These are phyloP conservation scores for Colletotrichum sp. DNA, from an alignment of 2,329 filamentous ascomycete species.

Conservation along the genomic window DNA sequence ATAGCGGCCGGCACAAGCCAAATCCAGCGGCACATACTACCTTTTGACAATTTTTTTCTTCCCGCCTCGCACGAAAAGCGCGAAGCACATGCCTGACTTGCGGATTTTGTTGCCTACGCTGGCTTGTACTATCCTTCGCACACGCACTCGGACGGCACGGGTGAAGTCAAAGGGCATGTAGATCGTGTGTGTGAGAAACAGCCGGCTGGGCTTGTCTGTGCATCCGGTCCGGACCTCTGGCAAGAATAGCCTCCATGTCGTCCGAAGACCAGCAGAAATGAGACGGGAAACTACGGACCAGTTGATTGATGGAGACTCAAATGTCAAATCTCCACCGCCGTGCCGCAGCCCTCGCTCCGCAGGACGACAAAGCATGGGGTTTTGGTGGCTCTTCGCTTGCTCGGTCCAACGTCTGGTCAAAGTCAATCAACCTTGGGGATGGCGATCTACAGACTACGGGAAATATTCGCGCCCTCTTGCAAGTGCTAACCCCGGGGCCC, in stretches of 20 bases:
- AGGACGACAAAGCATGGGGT: constrained; percentile 13
- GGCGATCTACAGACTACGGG: constrained; percentile 18
- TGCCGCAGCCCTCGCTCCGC: constrained; percentile 10
- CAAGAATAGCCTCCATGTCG: neutral
- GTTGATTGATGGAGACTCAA: constrained; percentile 19
- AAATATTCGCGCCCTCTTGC: constrained; percentile 17
- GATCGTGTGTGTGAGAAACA: neutral
- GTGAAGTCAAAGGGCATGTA: neutral
- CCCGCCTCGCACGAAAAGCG: neutral
- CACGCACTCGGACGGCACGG: constrained; percentile 8
- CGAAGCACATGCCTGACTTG: neutral
- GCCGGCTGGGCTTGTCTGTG: neutral
- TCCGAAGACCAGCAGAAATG: constrained; percentile 11
- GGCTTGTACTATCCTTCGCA: neutral
- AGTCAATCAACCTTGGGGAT: constrained; percentile 11
- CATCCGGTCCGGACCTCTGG: constrained; percentile 11
- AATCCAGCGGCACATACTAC: neutral
- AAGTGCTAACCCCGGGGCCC: constrained; percentile 11
- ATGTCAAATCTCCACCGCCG: constrained; percentile 11
- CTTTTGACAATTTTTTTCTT: neutral
- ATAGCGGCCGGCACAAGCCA: constrained; percentile 12
- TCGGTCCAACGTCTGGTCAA: constrained; percentile 6
- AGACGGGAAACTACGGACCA: constrained; percentile 3
- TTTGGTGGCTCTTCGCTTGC: constrained; percentile 12
- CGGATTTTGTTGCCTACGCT: neutral